Percentiles rank a stretch among this genome's conserved stretches.
These are phyloP conservation scores for Claviceps sorghi DNA, from an alignment of 2,329 filamentous ascomycete species.

Conservation along the genomic window DNA sequence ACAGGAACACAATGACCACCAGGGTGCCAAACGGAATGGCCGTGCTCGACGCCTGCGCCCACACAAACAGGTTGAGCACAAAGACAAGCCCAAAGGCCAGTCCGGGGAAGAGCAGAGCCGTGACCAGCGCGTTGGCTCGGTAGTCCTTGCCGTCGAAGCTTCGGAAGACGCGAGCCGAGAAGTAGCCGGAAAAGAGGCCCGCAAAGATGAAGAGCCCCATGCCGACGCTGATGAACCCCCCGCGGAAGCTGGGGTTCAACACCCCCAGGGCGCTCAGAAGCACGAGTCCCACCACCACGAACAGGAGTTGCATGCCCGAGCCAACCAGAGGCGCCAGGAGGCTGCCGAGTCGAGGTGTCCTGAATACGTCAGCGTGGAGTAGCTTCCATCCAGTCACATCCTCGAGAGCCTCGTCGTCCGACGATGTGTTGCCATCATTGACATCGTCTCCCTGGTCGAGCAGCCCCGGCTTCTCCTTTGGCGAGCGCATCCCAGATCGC, in stretches of 20 bases:
- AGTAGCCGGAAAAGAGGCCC: conserved; percentile 75
- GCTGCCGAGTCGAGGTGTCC: conserved; percentile 53
- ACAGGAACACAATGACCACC: conserved; percentile 56
- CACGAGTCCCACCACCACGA: conserved; percentile 63
- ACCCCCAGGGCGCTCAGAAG: conserved; percentile 61
- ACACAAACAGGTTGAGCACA: conserved; percentile 75
- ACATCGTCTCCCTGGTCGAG: conserved; percentile 43
- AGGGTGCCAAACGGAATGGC: conserved; percentile 74
- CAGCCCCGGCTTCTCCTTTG: conserved; percentile 41
- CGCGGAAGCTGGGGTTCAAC: conserved; percentile 77
- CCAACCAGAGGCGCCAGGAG: conserved; percentile 69
- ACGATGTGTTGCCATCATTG: conserved; percentile 38
- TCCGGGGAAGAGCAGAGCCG: conserved; percentile 65
- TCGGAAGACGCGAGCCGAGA: conserved; percentile 68
- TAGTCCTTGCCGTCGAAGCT: conserved; percentile 66
- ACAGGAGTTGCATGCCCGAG: conserved; percentile 74
- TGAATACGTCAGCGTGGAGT: conserved; percentile 77
- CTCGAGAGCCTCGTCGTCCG: conserved; percentile 48
- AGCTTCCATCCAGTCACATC: conserved; percentile 82
- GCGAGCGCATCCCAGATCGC: conserved; percentile 18
- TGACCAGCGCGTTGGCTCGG: conserved; percentile 62
- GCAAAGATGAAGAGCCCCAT: conserved; percentile 73
- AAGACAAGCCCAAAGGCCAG: conserved; percentile 62
- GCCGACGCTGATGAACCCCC: conserved; percentile 74
- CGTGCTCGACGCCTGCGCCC: conserved; percentile 78